Evolutionary conservation across 2,329 filamentous ascomycete species (phyloP).

Genomic region (Calonectria honghensis): DNA sequence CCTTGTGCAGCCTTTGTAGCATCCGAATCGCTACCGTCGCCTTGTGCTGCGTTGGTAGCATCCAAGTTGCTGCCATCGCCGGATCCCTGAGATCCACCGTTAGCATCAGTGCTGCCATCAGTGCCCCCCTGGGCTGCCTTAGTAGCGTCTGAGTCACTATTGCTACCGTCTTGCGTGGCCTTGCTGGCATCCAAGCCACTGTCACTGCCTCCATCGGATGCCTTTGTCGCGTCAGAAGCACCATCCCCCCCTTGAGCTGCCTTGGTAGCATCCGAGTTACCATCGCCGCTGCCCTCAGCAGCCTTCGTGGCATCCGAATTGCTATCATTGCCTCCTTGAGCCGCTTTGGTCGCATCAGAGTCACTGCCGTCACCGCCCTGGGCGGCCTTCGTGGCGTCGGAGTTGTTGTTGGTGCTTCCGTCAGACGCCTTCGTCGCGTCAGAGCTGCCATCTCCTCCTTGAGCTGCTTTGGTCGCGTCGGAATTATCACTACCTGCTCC

Average conservation of each 20-base stretch:
- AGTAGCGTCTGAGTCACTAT: neutral
- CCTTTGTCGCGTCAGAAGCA: neutral
- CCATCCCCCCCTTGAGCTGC: no score
- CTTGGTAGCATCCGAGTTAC: no score
- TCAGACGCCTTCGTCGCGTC: neutral
- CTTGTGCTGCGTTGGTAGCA: neutral
- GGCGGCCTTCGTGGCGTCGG: neutral
- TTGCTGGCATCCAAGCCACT: neutral
- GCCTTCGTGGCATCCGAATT: neutral
- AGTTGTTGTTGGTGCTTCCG: neutral
- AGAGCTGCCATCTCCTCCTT: neutral
- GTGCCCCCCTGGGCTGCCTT: neutral
- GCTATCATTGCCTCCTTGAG: neutral
- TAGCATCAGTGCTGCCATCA: no score
- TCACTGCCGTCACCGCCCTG: neutral
- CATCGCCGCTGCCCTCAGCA: no score
- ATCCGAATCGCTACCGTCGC: no score
- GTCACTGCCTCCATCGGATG: neutral
- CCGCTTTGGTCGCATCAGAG: neutral
- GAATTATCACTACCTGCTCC: neutral
- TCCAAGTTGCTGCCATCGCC: no score
- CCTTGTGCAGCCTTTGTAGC: no score
- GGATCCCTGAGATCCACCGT: no score
- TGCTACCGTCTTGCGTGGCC: no score
- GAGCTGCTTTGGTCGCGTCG: neutral